Percentiles rank a stretch among this genome's conserved stretches.
Conservation (phyloP, 495 filamentous ascomycete species). For the Hypomontagnella submonticulosa region DNA sequence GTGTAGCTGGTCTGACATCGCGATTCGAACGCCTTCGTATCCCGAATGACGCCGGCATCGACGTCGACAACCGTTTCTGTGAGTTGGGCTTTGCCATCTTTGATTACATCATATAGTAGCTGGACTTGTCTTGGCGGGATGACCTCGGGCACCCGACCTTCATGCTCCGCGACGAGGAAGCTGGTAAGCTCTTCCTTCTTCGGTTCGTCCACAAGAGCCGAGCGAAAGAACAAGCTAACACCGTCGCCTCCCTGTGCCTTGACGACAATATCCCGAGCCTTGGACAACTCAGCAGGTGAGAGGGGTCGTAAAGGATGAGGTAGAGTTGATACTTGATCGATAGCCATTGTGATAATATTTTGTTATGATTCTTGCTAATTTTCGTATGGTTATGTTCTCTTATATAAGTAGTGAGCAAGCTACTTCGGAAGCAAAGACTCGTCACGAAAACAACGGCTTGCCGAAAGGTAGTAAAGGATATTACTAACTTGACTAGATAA, state of each 20-base stretch:
- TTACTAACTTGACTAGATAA: constrained; percentile 24
- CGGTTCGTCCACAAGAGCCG: constrained; percentile 71
- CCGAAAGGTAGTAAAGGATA: constrained; percentile 13
- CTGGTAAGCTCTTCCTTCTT: constrained; percentile 64
- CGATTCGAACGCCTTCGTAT: constrained; percentile 65
- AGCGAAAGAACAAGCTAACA: constrained; percentile 68
- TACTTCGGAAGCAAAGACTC: constrained; percentile 13
- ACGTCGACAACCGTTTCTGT: constrained; percentile 73
- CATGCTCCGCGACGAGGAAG: constrained; percentile 58
- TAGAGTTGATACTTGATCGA: constrained; percentile 23
- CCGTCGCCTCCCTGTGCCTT: constrained; percentile 44
- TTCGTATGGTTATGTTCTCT: background rate
- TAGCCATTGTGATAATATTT: constrained; percentile 34
- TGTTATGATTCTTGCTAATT: constrained; percentile 2
- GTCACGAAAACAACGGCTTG: constrained; percentile 10
- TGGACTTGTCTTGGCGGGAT: constrained; percentile 71
- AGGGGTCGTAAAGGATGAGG: constrained; percentile 71
- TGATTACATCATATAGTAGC: constrained; percentile 74
- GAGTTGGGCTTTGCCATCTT: constrained; percentile 66
- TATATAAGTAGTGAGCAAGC: background rate
- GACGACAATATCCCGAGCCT: constrained; percentile 47
- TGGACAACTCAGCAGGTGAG: constrained; percentile 65
- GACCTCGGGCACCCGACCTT: constrained; percentile 49
- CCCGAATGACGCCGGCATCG: constrained; percentile 56
- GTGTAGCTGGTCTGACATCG: constrained; percentile 71